Conservation (phyloP, 345 rosid genomes). For the Zanthoxylum bungeanum region DNA sequence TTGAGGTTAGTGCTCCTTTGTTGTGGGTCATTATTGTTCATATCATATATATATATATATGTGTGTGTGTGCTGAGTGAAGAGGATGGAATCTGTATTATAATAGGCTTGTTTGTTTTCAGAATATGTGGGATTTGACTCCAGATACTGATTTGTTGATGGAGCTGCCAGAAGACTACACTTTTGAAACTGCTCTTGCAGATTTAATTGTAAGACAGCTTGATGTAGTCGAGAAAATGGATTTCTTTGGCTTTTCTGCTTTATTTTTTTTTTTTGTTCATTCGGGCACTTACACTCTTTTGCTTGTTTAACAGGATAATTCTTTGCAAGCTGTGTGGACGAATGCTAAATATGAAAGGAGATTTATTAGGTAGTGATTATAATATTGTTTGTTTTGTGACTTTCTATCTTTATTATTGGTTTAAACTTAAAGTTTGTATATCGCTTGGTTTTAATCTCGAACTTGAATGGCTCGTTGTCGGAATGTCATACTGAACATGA, state of each 20-base stretch:
- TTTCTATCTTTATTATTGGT: not conserved
- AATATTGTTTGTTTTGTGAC: not conserved
- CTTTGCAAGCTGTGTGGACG: conserved; percentile 77
- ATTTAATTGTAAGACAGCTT: conserved; percentile 54
- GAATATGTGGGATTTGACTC: conserved; percentile 89
- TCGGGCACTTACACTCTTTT: conserved; percentile 7
- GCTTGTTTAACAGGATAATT: conserved; percentile 55
- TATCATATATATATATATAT: not conserved
- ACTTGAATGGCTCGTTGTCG: not conserved
- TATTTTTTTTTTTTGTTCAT: not conserved
- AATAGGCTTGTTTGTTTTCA: conserved; percentile 23
- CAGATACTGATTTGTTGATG: conserved; percentile 48
- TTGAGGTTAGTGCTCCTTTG: conserved; percentile 37
- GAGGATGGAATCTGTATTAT: not conserved
- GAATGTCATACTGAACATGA: not conserved
- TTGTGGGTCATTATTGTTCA: not conserved
- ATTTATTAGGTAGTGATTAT: conserved; percentile 47
- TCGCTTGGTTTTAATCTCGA: not conserved
- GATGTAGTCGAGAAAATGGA: not conserved
- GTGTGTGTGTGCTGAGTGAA: not conserved
- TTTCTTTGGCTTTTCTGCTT: not conserved
- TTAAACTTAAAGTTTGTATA: not conserved
- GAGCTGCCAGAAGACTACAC: conserved; percentile 63
- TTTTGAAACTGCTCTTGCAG: conserved; percentile 70
- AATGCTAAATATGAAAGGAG: conserved; percentile 29